Percentiles rank a stretch among this genome's conserved stretches.
Conservation (phyloP, 345 rosid genomes). For the Pugionium dolabratum region DNA sequence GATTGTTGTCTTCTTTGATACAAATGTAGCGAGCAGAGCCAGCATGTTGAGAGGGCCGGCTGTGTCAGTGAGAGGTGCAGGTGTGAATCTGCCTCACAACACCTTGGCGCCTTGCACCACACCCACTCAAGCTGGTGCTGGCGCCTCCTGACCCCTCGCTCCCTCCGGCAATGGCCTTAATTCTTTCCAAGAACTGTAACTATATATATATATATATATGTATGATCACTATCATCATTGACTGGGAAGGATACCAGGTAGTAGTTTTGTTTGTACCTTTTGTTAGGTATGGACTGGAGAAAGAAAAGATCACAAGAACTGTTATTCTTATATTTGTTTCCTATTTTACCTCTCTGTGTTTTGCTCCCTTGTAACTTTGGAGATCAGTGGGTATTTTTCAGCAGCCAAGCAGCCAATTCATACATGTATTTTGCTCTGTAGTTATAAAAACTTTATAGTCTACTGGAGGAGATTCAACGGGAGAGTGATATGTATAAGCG, state of each 20-base stretch:
- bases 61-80: constrained; percentile 70
- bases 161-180: not conserved
- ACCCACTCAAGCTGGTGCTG: constrained; percentile 36
- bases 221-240: constrained; percentile 9
- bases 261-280: constrained; percentile 18
- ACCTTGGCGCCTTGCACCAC: constrained; percentile 59
- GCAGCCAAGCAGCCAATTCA: no score
- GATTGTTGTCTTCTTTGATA: constrained; percentile 73
- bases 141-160: constrained; percentile 3
- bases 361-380: no score
- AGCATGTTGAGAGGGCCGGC: constrained; percentile 47
- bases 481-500: constrained; percentile 50
- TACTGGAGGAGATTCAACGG: constrained; percentile 66
- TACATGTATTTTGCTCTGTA: no score
- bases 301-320: not conserved
- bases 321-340: not conserved
- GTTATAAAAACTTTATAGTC: not conserved
- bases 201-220: constrained; percentile 5
- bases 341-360: not conserved
- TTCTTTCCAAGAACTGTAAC: constrained; percentile 15
- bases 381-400: no score
- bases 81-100: constrained; percentile 59
- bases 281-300: constrained; percentile 1
- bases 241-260: constrained; percentile 9
- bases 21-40: constrained; percentile 59